Evolutionary conservation across 345 rosid genomes (phyloP), one percentile per base, ranked within the genome.

Genomic region (Draba incana): DNA sequence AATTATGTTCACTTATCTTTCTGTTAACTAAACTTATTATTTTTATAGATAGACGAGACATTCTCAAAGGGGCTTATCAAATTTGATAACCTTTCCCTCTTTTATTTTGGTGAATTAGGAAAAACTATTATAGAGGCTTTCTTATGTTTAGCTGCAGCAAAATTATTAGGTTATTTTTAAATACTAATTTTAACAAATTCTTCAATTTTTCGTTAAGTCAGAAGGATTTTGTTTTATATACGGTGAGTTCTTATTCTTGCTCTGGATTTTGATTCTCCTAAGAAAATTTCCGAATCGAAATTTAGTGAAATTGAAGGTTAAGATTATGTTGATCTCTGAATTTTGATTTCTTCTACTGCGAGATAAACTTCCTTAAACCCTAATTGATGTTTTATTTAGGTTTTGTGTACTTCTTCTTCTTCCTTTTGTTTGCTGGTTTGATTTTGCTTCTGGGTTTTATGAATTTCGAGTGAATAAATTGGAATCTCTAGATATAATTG

Each of bases 181-280:
- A n/a, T 11, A 28, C 45, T 20, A 15, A 48, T 37, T 46, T 6
- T 45, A 33, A 2, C 35, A 56, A 45, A 13, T 44, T 24, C 38
- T 68, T 45, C 42, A 5, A 24, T 10, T 20, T 20, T 20, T 20
- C 20, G 20, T 20, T 20, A 20, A 20, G 20, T 20, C 20, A 20
- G 20, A 20, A 20, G 20, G 20, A 20, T 20, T 23, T 24, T 41
- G 8, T 25, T 52, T 0, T 7, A 14, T 28, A 7, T 28, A 7
- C 37, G 64, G 71, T 67, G 63, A 45, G 47, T 45, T 33, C 16
- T 35, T 20, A 20, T 20, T 31, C 15, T 8, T 53, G 33, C 54
- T 55, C 44, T 8, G 31, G 51, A 66, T 53, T 41, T 28, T 41
- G 51, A 42, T 53, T 47, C 10, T 28, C 27, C 6, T 23, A 16